A percentile compares a stretch with the other conserved stretches of the same genome.
phyloP scores from a whole-genome alignment of 2,329 filamentous ascomycete species.

The Aspergillus amoenus region DNA sequence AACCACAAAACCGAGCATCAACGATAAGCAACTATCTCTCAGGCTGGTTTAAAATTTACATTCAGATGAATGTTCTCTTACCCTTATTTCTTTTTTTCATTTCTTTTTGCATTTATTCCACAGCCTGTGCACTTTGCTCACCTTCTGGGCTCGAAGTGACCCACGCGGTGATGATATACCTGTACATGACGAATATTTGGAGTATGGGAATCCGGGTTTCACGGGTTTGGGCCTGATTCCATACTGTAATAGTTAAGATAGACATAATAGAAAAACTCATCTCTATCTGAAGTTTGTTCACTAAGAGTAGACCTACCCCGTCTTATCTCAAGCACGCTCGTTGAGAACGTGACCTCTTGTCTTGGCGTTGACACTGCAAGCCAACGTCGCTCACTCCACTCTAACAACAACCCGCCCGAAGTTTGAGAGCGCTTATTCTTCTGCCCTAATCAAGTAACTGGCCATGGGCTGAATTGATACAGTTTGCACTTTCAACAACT shows the following conservation, averaged over 20 bases:
- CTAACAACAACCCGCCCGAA: neutral
- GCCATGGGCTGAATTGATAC: constrained; percentile 16
- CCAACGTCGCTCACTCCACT: neutral
- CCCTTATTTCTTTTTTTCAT: constrained; percentile 4
- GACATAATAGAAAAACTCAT: constrained; percentile 17
- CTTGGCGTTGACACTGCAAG: neutral
- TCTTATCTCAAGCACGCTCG: too few species aligned
- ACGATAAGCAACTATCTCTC: neutral
- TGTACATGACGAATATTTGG: constrained; percentile 11
- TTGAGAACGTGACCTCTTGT: constrained; percentile 7
- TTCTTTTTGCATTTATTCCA: neutral
- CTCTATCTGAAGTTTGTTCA: constrained; percentile 5
- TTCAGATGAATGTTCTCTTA: neutral
- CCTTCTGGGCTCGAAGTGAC: neutral
- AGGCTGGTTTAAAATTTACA: neutral
- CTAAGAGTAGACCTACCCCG: neutral
- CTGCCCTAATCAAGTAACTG: neutral
- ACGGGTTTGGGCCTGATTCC: neutral
- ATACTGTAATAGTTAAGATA: constrained; percentile 14
- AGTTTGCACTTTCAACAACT: neutral
- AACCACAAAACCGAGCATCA: constrained; percentile 7
- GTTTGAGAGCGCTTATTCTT: neutral
- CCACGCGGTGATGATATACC: constrained; percentile 10
- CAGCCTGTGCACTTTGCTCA: neutral
- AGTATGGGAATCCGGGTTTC: neutral